A percentile compares a stretch with the other conserved stretches of the same genome.
These are phyloP conservation scores for Gossypium gossypioides DNA, from an alignment of 441 rosid species.

Conservation along the genomic window DNA sequence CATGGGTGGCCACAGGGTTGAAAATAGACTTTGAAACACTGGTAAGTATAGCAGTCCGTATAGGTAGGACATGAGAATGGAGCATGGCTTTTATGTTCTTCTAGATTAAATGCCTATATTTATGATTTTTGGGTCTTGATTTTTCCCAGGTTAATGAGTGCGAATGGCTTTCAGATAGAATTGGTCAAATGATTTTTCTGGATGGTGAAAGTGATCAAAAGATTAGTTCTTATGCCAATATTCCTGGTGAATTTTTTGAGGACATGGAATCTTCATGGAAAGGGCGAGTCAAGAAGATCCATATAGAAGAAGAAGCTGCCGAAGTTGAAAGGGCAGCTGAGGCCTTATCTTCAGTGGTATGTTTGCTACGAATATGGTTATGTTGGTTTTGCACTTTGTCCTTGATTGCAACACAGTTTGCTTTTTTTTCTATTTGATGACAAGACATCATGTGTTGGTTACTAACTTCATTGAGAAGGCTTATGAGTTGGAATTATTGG, in stretches of 20 bases:
- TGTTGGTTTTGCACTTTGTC: background rate
- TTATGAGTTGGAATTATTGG: constrained; percentile 2
- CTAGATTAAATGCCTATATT: background rate
- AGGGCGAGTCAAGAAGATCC: constrained; percentile 73
- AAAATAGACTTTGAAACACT: constrained; percentile 69
- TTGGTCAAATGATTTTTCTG: constrained; percentile 55
- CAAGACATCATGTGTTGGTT: background rate
- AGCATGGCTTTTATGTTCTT: constrained; percentile 5
- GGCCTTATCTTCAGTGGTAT: constrained; percentile 68
- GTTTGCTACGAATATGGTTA: constrained; percentile 12
- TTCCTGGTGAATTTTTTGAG: constrained; percentile 79
- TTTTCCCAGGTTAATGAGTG: constrained; percentile 65
- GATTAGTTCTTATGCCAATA: constrained; percentile 27
- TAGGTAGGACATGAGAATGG: background rate
- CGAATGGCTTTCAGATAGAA: constrained; percentile 56
- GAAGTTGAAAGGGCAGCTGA: constrained; percentile 60
- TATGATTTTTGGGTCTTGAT: constrained; percentile 10
- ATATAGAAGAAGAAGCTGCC: constrained; percentile 53
- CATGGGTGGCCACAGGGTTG: constrained; percentile 94
- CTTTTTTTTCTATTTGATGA: background rate
- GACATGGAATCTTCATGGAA: constrained; percentile 90
- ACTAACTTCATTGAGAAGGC: background rate
- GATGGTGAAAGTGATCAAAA: constrained; percentile 62
- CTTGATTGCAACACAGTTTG: background rate
- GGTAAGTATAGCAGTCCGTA: constrained; percentile 32